Percentiles rank a stretch among this genome's conserved stretches.
Evolutionary conservation across 2,329 filamentous ascomycete genomes (phyloP).

Genomic region (Colletotrichum viniferum): DNA sequence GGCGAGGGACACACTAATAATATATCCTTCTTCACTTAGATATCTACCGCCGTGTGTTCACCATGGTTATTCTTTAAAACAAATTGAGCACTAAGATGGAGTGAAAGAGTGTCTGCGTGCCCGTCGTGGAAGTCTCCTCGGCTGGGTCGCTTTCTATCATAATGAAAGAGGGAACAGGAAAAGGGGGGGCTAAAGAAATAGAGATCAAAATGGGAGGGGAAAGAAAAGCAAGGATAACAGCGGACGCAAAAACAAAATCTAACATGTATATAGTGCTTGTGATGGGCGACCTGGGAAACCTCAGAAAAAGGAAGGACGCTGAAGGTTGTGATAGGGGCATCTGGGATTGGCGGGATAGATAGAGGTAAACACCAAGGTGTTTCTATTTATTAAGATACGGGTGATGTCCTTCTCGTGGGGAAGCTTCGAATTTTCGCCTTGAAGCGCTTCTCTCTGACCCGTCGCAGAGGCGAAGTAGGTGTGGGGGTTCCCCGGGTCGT

Average conservation of each 20-base stretch:
- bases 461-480: neutral
- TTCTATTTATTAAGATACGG: neutral
- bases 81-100: neutral
- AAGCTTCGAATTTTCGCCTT: neutral
- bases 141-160: neutral
- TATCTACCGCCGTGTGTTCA: neutral
- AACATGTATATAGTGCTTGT: neutral
- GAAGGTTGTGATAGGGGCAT: neutral
- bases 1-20: neutral
- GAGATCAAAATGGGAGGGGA: fast-evolving
- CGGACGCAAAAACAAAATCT: neutral
- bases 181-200: fast-evolving
- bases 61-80: neutral
- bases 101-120: neutral
- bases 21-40: neutral
- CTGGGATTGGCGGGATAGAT: neutral
- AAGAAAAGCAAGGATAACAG: neutral
- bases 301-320: neutral
- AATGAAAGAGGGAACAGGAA: neutral
- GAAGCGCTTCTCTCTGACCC: neutral
- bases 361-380: neutral
- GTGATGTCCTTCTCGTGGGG: fast-evolving
- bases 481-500: neutral
- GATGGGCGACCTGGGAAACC: neutral
- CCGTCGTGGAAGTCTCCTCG: neutral